phyloP scores from a whole-genome alignment of 2,329 filamentous ascomycete genomes.

The Fusarium sp. region DNA sequence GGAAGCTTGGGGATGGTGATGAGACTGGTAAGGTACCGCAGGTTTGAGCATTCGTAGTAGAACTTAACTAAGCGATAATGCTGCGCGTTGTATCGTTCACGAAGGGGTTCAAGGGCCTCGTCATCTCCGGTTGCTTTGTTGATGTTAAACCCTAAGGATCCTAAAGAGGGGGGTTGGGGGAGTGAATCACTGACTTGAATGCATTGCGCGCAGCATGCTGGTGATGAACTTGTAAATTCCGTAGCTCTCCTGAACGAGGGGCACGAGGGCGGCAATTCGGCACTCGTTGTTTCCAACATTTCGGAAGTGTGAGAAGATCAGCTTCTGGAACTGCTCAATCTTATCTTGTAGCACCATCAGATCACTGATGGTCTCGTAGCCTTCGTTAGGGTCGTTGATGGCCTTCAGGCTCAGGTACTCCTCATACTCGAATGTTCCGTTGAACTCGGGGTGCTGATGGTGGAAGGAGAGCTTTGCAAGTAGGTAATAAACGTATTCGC shows the following conservation, averaged over 20 bases:
- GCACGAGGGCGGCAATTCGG: slow-evolving; percentile 90
- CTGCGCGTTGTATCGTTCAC: slow-evolving; percentile 90
- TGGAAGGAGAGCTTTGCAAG: slow-evolving; percentile 97
- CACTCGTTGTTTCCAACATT: slow-evolving; percentile 94
- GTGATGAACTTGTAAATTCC: slow-evolving; percentile 99
- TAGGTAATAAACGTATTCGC: slow-evolving; percentile 96
- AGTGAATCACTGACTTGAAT: slow-evolving; percentile 72
- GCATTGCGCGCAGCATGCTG: slow-evolving; percentile 98
- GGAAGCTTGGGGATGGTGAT: slow-evolving; percentile 97
- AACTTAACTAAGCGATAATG: slow-evolving; percentile 97
- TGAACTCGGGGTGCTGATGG: slow-evolving; percentile 96
- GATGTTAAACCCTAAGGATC: slow-evolving; percentile 35
- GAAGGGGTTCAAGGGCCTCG: slow-evolving; percentile 87
- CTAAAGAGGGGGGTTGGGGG: neutral
- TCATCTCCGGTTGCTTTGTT: slow-evolving; percentile 83
- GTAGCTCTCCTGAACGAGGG: slow-evolving; percentile 95
- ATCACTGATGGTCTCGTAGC: slow-evolving; percentile 95
- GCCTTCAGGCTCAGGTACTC: slow-evolving; percentile 98
- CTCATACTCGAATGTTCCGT: slow-evolving; percentile 98
- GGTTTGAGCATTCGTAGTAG: slow-evolving; percentile 98
- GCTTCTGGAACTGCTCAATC: slow-evolving; percentile 97
- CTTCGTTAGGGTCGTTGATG: slow-evolving; percentile 98
- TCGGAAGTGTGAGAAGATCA: slow-evolving; percentile 97
- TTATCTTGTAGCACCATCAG: slow-evolving; percentile 97
- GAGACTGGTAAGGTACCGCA: slow-evolving; percentile 93